Evolutionary conservation across 371 early-diverging fungal genomes (phyloP), one percentile per base, ranked within the genome.

Genomic region (Mucor racemosus): DNA sequence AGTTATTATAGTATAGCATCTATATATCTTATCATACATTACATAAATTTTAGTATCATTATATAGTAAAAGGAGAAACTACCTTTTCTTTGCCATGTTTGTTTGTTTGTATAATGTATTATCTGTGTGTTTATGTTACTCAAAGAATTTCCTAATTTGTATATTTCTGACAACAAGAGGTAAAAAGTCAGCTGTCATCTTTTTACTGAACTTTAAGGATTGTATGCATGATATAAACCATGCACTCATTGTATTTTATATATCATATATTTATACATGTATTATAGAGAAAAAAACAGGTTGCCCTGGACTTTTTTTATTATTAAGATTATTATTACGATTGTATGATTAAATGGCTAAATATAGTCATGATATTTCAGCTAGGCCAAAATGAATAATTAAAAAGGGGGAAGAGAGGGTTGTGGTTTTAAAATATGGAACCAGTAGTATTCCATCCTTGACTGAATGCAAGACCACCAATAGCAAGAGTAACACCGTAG

Each of bases 401-500:
- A 54, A 15, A 8, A 33, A 8, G 19, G 11, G 26, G 26, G 26
- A 3, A 8, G 19, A 54, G 9, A 54, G 7, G 44, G 44, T 33
- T 6, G 7, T 36, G 26, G 3, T 26, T 26, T 26, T 60, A 44
- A 10, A 60, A 60, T 15, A 60, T n/a, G 10, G 60, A 60, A 4
- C 60, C 60, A 60, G 3, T 3, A 2, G 48, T 46, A n/a, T 60
- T 7, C 72, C 72, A 72, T 46, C 73, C 73, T 1, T 64, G 36
- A 4, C 26, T 31, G 44, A 73, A 73, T 19, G 73, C 64, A 19
- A 73, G 67, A 59, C 67, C 73, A 42, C 73, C 73, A 56, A 73
- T 73, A 39, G 73, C 73, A 60, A 73, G 66, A 36, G 73, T 64
- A 13, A 73, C 38, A 38, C 48, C 69, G 38, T 34, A 73, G 36